phyloP scores from a whole-genome alignment of 1,139 yeast genomes.

The Diutina catenulata region DNA sequence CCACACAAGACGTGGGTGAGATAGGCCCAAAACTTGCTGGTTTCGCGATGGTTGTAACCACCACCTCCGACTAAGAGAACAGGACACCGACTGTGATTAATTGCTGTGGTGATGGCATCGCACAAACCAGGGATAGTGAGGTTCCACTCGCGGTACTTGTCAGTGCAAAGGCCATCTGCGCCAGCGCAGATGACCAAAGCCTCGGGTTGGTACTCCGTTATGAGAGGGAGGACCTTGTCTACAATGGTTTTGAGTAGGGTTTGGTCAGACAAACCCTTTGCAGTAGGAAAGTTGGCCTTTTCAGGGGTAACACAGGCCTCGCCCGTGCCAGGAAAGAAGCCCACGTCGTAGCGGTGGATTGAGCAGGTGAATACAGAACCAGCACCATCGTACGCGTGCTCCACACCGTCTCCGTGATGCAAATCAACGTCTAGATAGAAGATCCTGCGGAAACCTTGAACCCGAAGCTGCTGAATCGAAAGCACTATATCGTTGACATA shows the following conservation, averaged over 20 bases:
- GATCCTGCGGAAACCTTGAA: slow-evolving; percentile 28
- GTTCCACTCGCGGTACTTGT: slow-evolving; percentile 59
- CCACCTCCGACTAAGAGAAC: slow-evolving; percentile 61
- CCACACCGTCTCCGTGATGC: slow-evolving; percentile 79
- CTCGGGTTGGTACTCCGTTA: slow-evolving; percentile 31
- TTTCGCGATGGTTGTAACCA: slow-evolving; percentile 55
- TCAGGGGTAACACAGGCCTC: slow-evolving; percentile 17
- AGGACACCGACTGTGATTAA: slow-evolving; percentile 19
- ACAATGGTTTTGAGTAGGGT: slow-evolving; percentile 24
- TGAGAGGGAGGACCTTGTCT: slow-evolving; percentile 32
- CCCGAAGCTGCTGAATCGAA: slow-evolving; percentile 36
- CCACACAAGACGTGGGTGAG: slow-evolving; percentile 30
- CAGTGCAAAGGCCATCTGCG: slow-evolving; percentile 53
- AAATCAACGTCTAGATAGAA: slow-evolving; percentile 62
- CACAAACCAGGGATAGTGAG: slow-evolving; percentile 43
- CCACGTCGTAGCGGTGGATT: slow-evolving; percentile 50
- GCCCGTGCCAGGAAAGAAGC: slow-evolving; percentile 72
- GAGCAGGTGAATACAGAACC: slow-evolving; percentile 50
- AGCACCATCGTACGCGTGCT: slow-evolving; percentile 47
- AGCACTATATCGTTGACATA: slow-evolving; percentile 59
- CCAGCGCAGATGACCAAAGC: slow-evolving; percentile 59
- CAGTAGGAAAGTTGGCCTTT: slow-evolving; percentile 44
- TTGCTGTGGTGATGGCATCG: slow-evolving; percentile 18
- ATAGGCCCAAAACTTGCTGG: slow-evolving; percentile 56
- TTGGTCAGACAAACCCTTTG: slow-evolving; percentile 42